Evolutionary conservation across 1,284 basidiomycete genomes (phyloP), one percentile per base, ranked within the genome.

Genomic region (Cutaneotrichosporon cyanovorans): DNA sequence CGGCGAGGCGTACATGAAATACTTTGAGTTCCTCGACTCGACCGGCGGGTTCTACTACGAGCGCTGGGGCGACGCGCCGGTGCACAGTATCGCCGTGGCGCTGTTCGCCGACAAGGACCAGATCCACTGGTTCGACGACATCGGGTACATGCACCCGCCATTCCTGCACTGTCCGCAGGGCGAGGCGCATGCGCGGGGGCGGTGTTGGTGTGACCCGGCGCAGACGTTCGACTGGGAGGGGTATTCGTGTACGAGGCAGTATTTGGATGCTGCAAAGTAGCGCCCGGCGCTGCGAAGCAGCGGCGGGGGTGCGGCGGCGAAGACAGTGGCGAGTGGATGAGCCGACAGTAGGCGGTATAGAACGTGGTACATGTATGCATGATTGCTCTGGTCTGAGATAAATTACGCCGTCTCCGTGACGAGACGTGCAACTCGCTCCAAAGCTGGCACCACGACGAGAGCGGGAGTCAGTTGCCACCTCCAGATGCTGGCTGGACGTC

Each of bases 11-110:
- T 92, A 92, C 68, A 75, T 73, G 53, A 77, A 80, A 42, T 91
- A 82, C 73, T 92, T 91, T 59, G 76, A 85, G 20, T 77, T 78
- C 61, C 74, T 92, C 18, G 89, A 92, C 53, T 67, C 75, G 14
- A 79, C 78, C 39, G 89, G 89, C 18, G 87, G 88, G 6, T 87
- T 87, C 61, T 87, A 85, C 65, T 88, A 88, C 59, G 86, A 89
- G 48, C 60, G 70, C 52, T 72, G 70, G 77, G 87, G 87, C 43
- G 87, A 91, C 63, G 88, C 89, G 8, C 88, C 87, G 4, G 78
- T 90, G 8, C 86, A 89, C 61, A 84, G 81, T 43, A 86, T 90
- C 48, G 87, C 83, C 2, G 84, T 79, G 0, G 78, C 83, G 0
- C 65, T 89, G 19, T 86, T 90, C 58, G 79, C 81, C 2, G 63